Conservation (phyloP, 177 flowering plant species). For the Telopea speciosissima region DNA sequence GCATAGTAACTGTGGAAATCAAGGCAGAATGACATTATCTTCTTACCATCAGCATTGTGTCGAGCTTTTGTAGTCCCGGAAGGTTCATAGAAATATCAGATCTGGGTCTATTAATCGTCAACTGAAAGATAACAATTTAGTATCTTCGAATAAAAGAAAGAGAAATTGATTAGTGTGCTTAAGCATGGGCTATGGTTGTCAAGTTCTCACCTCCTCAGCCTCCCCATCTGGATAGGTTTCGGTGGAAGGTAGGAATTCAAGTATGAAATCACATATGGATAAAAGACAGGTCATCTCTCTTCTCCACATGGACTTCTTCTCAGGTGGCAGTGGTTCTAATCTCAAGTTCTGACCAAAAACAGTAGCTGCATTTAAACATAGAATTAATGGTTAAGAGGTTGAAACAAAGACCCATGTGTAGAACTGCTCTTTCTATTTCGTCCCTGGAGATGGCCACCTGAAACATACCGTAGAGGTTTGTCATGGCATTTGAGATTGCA, state of each 20-base stretch:
- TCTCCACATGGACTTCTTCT: conserved; percentile 67
- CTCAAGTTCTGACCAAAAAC: conserved; percentile 60
- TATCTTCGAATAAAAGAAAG: neutral
- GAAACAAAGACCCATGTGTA: conserved; percentile 6
- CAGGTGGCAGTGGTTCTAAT: conserved; percentile 55
- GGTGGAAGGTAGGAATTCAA: conserved; percentile 45
- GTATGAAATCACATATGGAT: conserved; percentile 79
- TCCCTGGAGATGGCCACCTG: neutral
- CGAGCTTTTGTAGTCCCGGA: conserved; percentile 84
- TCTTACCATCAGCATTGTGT: conserved; percentile 82
- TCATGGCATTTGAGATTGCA: conserved; percentile 69
- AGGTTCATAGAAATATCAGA: conserved; percentile 76
- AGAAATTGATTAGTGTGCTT: neutral
- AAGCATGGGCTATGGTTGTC: neutral
- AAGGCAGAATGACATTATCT: neutral
- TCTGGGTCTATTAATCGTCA: conserved; percentile 72
- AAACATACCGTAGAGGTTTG: conserved; percentile 27
- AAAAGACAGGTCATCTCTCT: conserved; percentile 77
- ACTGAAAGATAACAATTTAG: conserved; percentile 29
- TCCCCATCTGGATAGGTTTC: conserved; percentile 39
- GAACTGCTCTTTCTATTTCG: neutral
- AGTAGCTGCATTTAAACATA: conserved; percentile 43
- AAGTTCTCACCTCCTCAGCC: conserved; percentile 47
- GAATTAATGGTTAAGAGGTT: neutral
- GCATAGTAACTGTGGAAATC: neutral